Evolutionary conservation across 805 yeast genomes (phyloP), one percentile per base, ranked within the genome.

Genomic region (Cyberlindnera maritima): DNA sequence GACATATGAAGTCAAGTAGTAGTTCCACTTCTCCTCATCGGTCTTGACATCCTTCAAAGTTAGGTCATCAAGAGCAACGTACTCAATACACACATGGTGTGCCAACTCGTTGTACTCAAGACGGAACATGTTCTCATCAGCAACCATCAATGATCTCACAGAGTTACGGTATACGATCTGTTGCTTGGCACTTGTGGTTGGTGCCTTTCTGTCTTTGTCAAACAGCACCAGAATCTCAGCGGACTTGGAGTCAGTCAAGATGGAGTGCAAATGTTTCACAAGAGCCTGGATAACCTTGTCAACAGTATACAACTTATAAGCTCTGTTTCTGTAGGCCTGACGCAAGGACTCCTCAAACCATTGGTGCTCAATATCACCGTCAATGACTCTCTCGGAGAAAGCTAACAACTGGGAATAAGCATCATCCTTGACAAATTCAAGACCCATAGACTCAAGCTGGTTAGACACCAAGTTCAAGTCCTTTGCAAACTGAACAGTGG

Each of bases 281-380:
- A 86, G 64, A 11, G 87, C 79, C 60, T 89, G 96, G 18, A 90
- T 79, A 21, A 91, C 96, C 68, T 91, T 94, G 65, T 94, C 97
- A 51, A 94, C 77, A 1, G 98, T 92, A 70, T 90, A 92, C 47
- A 94, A 69, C 64, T 89, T 89, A 71, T 87, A 94, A 0, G 98
- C 99, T 52, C 83, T 85, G 68, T 92, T 94, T 60, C 94, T 80
- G 70, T 87, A 94, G 0, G 95, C 97, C 72, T 92, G 97, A 53
- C 99, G 88, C 49, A 94, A 69, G 15, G 96, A 79, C 66, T 94
- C 99, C 70, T 94, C 99, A 65, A 87, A 95, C 85, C 90, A 83
- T 65, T 85, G 94, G 53, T 88, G 96, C 61, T 94, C 99, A 41
- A 94, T 69, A 32, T 89, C 94, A 25, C 96, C 96, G 55, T 88